phyloP scores from a whole-genome alignment of 805 yeast genomes.

The Metschnikowia noctiluminum region DNA sequence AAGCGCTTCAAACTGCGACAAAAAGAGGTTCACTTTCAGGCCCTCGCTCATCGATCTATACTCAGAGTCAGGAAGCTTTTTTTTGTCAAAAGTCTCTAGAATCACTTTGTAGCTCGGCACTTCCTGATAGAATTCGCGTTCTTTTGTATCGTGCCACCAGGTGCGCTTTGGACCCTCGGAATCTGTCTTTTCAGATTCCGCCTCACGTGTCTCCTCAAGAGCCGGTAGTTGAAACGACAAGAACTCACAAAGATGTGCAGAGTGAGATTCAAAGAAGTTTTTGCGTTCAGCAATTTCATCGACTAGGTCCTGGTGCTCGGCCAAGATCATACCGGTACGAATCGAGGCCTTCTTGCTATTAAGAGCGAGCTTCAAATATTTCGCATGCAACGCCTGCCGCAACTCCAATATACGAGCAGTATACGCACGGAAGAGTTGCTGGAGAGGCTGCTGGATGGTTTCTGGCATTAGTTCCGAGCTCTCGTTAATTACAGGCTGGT shows the following conservation, averaged over 20 bases:
- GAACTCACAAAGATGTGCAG: constrained; percentile 9
- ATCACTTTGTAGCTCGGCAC: constrained; percentile 43
- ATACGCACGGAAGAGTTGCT: constrained; percentile 30
- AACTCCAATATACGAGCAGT: constrained; percentile 33
- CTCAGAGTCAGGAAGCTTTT: constrained; percentile 13
- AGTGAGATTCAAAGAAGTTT: constrained; percentile 3
- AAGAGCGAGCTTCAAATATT: constrained; percentile 31
- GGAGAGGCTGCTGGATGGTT: constrained; percentile 20
- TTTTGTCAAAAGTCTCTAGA: constrained; percentile 20
- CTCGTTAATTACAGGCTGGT: not conserved
- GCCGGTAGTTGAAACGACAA: constrained; percentile 8
- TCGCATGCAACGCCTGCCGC: constrained; percentile 34
- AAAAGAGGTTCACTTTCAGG: constrained; percentile 41
- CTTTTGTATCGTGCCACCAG: constrained; percentile 65
- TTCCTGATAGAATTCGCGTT: constrained; percentile 59
- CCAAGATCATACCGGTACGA: constrained; percentile 60
- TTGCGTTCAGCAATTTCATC: constrained; percentile 6
- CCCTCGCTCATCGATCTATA: constrained; percentile 25
- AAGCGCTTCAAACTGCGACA: constrained; percentile 41
- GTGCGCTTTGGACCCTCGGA: constrained; percentile 2
- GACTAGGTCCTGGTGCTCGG: constrained; percentile 26
- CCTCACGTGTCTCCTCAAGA: constrained; percentile 23
- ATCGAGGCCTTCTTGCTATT: constrained; percentile 55
- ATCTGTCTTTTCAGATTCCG: constrained; percentile 20
- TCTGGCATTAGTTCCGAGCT: not conserved